A percentile compares a stretch with the other conserved stretches of the same genome.
Evolutionary conservation across 768 basidiomycete genomes (phyloP).

Genomic region (Xanthoconium purpureum): DNA sequence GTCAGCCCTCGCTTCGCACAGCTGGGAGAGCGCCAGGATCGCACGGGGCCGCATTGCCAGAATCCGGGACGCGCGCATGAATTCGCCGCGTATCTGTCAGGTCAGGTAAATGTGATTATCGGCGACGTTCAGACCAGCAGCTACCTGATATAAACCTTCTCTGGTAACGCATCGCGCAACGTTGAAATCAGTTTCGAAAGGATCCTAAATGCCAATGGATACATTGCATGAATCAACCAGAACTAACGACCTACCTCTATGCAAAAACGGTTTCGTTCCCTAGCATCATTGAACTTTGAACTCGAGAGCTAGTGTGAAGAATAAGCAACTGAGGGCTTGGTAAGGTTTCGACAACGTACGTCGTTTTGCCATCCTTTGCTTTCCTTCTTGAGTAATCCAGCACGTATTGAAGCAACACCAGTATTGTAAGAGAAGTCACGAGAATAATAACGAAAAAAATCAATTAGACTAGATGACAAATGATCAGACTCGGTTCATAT

Average conservation of each 20-base stretch:
- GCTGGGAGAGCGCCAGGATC: conserved; percentile 76
- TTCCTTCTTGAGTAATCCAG: conserved; percentile 86
- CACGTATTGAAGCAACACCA: conserved; percentile 87
- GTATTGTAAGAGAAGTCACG: conserved; percentile 91
- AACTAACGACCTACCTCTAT: conserved; percentile 66
- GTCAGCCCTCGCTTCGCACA: conserved; percentile 86
- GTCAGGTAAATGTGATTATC: neutral
- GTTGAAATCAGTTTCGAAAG: conserved; percentile 95
- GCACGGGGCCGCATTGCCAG: conserved; percentile 77
- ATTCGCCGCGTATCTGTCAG: conserved; percentile 90
- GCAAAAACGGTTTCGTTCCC: conserved; percentile 93
- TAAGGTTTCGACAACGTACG: conserved; percentile 42
- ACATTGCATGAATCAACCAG: neutral
- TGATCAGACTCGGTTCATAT: conserved; percentile 3
- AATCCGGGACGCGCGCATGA: conserved; percentile 93
- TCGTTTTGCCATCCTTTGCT: conserved; percentile 94
- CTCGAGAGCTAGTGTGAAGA: conserved; percentile 40
- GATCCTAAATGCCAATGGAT: conserved; percentile 58
- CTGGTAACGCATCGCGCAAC: conserved; percentile 95
- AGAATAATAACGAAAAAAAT: conserved; percentile 96
- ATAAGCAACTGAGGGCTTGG: conserved; percentile 3
- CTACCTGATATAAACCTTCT: conserved; percentile 91
- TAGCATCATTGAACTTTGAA: conserved; percentile 59
- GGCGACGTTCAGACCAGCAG: neutral
- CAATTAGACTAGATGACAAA: conserved; percentile 68